phyloP scores from a whole-genome alignment of 495 filamentous ascomycete genomes.

The Annulohypoxylon nitens region DNA sequence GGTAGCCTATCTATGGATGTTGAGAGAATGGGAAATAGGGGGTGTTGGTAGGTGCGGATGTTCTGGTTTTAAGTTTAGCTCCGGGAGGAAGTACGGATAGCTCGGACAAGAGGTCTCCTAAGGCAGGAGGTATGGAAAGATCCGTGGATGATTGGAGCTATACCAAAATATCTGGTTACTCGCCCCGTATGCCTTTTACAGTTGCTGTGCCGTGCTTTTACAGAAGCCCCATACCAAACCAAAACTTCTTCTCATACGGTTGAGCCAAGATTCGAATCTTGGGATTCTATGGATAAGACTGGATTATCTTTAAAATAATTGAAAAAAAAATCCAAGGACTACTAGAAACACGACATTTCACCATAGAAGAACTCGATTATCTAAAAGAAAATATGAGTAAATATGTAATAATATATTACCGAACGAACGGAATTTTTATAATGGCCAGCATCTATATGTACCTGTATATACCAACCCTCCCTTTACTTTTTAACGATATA shows the following conservation, averaged over 20 bases:
- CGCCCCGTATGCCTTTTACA: background rate
- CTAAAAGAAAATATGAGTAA: background rate
- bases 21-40: background rate
- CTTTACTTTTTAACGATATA: background rate
- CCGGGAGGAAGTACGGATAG: background rate
- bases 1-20: background rate
- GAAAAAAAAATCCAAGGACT: too few species aligned
- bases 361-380: background rate
- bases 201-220: background rate
- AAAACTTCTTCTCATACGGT: too few species aligned
- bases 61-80: too few species aligned
- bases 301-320: too few species aligned
- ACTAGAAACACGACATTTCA: background rate
- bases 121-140: background rate
- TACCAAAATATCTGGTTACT: background rate
- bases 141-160: background rate
- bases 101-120: background rate
- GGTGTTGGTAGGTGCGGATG: background rate
- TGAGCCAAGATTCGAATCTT: background rate
- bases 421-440: slow-evolving; percentile 15
- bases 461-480: background rate
- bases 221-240: background rate
- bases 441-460: slow-evolving; percentile 32
- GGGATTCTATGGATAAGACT: too few species aligned
- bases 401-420: background rate